Evolutionary conservation across 2,329 filamentous ascomycete species (phyloP).

Genomic region (Fusarium begoniae): DNA sequence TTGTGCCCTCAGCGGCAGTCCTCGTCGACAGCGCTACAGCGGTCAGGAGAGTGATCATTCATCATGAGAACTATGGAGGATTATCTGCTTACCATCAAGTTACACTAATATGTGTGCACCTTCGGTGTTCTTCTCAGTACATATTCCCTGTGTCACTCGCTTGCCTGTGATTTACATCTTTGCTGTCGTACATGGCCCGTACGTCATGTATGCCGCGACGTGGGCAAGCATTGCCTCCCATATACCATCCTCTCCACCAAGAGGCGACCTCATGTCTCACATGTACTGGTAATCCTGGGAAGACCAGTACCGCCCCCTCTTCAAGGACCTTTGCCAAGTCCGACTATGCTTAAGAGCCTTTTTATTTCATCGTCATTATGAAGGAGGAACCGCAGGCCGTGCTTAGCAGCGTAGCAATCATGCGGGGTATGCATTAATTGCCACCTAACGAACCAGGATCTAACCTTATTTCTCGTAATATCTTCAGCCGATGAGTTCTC

Average conservation of each 20-base stretch:
- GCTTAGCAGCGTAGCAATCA: background rate
- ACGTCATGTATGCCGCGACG: background rate
- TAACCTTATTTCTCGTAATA: background rate
- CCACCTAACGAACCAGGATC: background rate
- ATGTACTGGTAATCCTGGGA: background rate
- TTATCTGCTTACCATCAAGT: background rate
- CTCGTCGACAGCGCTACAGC: rapidly evolving
- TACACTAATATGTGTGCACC: background rate
- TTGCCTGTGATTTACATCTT: background rate
- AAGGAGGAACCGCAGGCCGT: background rate
- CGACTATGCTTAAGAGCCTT: background rate
- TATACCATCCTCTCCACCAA: too few relatives aligned
- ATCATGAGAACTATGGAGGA: background rate
- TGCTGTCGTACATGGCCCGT: background rate
- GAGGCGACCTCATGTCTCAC: background rate
- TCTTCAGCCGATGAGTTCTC: background rate
- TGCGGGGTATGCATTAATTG: background rate
- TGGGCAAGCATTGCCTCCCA: too few relatives aligned
- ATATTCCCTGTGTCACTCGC: background rate
- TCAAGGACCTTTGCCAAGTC: background rate
- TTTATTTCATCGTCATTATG: too few relatives aligned
- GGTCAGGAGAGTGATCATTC: background rate
- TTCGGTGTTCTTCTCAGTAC: background rate
- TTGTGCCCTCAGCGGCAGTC: rapidly evolving
- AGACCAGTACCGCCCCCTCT: background rate